Percentiles rank a stretch among this genome's conserved stretches.
Evolutionary conservation across 805 yeast genomes (phyloP).

Genomic region (Sungouiella blattae): DNA sequence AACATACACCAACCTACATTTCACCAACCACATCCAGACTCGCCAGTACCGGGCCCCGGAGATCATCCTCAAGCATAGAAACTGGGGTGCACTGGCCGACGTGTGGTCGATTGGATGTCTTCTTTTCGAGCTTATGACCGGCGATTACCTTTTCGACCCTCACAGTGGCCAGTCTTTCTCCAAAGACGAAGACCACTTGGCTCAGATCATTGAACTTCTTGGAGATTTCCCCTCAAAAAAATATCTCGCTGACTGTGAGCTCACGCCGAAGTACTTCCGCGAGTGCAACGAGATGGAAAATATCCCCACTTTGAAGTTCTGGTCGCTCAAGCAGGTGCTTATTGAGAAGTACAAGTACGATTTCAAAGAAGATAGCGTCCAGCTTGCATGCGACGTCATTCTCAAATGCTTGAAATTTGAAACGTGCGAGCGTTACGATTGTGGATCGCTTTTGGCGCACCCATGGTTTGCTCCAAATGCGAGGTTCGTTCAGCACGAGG

Average conservation of each 20-base stretch:
- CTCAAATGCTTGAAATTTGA: conserved; percentile 47
- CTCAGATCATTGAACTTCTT: conserved; percentile 84
- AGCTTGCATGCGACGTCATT: conserved; percentile 45
- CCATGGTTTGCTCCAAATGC: conserved; percentile 40
- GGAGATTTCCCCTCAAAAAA: conserved; percentile 64
- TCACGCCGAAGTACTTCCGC: conserved; percentile 59
- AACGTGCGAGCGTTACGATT: conserved; percentile 50
- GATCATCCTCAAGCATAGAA: conserved; percentile 41
- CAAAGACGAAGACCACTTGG: conserved; percentile 94
- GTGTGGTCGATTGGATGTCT: conserved; percentile 96
- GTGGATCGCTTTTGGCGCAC: conserved; percentile 51
- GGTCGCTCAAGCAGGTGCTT: conserved; percentile 82
- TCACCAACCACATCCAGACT: conserved; percentile 86
- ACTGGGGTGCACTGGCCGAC: conserved; percentile 94
- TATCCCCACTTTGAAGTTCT: conserved; percentile 78
- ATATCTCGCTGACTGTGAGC: conserved; percentile 55
- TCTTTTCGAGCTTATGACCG: conserved; percentile 86
- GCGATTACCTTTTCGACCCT: conserved; percentile 94
- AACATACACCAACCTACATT: conserved; percentile 76
- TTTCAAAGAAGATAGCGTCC: conserved; percentile 27
- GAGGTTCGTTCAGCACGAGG: conserved; percentile 11
- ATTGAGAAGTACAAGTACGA: conserved; percentile 77
- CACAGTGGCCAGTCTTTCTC: conserved; percentile 68
- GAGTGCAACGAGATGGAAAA: conserved; percentile 68
- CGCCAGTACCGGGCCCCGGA: conserved; percentile 94